These are phyloP conservation scores for Microglena sp. DNA, from an alignment of 139 green algal genomes.

Conservation along the genomic window DNA sequence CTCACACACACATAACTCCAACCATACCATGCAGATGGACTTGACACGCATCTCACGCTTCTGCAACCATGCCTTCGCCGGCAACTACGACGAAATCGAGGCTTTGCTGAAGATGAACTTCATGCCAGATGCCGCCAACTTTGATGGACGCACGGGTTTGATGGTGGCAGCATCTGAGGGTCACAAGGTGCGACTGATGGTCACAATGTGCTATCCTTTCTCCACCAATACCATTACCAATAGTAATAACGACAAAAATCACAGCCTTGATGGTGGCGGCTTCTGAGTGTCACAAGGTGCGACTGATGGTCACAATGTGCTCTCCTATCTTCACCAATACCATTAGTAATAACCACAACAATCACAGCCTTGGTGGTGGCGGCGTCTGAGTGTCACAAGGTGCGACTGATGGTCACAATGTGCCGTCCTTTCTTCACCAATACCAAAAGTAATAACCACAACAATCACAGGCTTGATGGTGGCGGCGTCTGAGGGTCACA, in stretches of 20 bases:
- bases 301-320: not conserved
- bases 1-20: too few species aligned
- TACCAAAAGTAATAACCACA: too few species aligned
- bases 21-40: constrained; percentile 7
- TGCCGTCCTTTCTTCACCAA: not conserved
- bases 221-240: not conserved
- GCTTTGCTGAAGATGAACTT: constrained; percentile 36
- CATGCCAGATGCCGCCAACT: constrained; percentile 19
- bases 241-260: too few species aligned
- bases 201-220: not conserved
- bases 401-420: constrained; percentile 4
- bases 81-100: constrained; percentile 19
- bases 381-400: constrained; percentile 29
- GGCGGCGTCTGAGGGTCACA: too few species aligned
- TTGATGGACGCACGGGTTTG: constrained; percentile 36
- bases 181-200: constrained; percentile 20
- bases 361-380: constrained; percentile 51
- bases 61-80: constrained; percentile 14
- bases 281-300: constrained; percentile 34
- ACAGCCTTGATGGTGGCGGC: constrained; percentile 47
- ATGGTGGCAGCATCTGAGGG: constrained; percentile 44
- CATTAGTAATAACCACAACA: too few species aligned
- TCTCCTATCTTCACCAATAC: not conserved
- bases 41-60: constrained; percentile 18
- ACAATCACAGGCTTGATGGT: too few species aligned